These are phyloP conservation scores for Aspergillus eucalypticola DNA, from an alignment of 2,329 filamentous ascomycete genomes.

Conservation along the genomic window DNA sequence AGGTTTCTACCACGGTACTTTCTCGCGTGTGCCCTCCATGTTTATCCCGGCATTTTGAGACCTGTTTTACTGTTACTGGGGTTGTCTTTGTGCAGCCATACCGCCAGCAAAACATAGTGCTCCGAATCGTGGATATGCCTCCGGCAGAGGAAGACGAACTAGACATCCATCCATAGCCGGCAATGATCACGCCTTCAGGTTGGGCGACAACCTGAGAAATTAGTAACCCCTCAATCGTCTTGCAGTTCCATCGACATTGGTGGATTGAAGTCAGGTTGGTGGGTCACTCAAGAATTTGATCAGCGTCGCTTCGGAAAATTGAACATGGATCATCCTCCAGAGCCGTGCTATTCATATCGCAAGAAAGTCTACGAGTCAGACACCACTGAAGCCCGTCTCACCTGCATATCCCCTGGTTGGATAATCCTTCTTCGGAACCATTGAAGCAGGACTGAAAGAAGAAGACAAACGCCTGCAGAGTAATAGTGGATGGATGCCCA, in stretches of 20 bases:
- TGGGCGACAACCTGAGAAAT: no score
- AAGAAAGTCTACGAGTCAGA: not conserved
- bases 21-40: not conserved
- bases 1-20: not conserved
- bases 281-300: not conserved
- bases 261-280: not conserved
- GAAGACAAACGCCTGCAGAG: no score
- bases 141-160: not conserved
- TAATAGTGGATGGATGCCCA: no score
- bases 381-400: not conserved
- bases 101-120: not conserved
- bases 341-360: not conserved
- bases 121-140: not conserved
- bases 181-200: no score
- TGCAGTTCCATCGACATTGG: no score
- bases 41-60: not conserved
- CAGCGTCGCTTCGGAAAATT: not conserved
- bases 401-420: not conserved
- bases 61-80: not conserved
- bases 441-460: not conserved
- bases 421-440: not conserved
- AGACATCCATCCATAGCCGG: no score
- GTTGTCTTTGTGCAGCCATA: not conserved
- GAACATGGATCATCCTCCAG: not conserved
- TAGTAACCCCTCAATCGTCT: no score